A percentile compares a stretch with the other conserved stretches of the same genome.
These are phyloP conservation scores for Trichoderma atroviride DNA, from an alignment of 2,329 filamentous ascomycete species.

Conservation along the genomic window DNA sequence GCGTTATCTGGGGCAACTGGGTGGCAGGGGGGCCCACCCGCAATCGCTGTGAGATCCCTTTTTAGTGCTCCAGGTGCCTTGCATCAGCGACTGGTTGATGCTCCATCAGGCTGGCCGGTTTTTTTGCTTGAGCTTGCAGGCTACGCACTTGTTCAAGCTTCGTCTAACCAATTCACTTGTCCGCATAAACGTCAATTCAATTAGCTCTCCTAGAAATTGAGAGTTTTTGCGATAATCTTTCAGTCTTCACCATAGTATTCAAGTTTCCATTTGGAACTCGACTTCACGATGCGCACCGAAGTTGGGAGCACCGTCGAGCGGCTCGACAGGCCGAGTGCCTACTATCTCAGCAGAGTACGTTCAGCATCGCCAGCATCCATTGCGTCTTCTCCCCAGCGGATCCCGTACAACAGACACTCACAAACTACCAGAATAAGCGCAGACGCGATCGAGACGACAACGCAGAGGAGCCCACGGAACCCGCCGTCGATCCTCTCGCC, in stretches of 20 bases:
- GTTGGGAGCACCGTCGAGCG: slow-evolving; percentile 79
- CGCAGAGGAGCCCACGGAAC: slow-evolving; percentile 53
- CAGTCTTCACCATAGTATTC: background rate
- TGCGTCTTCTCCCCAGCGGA: background rate
- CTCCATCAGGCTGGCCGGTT: slow-evolving; percentile 1
- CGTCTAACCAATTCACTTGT: background rate
- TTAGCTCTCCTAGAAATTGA: background rate
- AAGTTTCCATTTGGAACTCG: background rate
- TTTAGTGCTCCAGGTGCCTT: slow-evolving; percentile 24
- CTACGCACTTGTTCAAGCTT: background rate
- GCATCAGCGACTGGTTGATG: slow-evolving; percentile 16
- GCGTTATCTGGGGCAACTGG: slow-evolving; percentile 21
- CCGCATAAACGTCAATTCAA: background rate
- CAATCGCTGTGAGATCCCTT: slow-evolving; percentile 17
- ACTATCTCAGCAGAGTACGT: slow-evolving; percentile 79
- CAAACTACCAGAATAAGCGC: slow-evolving; percentile 67
- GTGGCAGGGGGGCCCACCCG: slow-evolving; percentile 18
- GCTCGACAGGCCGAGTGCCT: slow-evolving; percentile 92
- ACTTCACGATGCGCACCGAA: slow-evolving; percentile 48
- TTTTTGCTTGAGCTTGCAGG: slow-evolving; percentile 2
- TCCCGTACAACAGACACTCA: background rate
- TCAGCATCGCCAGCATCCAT: background rate
- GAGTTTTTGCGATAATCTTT: too few relatives aligned
- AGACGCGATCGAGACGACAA: slow-evolving; percentile 65
- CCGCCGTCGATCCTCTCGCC: slow-evolving; percentile 68